Base-by-base conservation (phyloP, 108 stramenopile species). In the Cyclostephanos invisitatus region DNA sequence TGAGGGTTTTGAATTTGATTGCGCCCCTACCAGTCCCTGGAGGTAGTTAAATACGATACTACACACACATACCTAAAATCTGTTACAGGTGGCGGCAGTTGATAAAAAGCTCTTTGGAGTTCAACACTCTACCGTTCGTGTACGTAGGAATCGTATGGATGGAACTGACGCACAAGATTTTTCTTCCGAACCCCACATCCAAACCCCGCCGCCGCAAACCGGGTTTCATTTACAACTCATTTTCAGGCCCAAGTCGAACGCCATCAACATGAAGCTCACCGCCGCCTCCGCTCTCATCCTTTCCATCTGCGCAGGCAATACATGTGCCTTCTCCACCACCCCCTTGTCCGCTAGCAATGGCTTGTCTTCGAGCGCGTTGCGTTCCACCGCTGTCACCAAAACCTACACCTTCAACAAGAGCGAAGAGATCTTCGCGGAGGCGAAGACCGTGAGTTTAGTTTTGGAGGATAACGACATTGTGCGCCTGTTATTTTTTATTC, bases 361-460 rank as follows among this genome's bases (percentile, higher is more conserved):
- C 25, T 50, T 65, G n/a, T 62, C 77, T 9, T 60, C 70, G 49
- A 68, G 66, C 27, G 64, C 56, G 22, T 62, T 72, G 44, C 54
- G 49, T 61, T 81, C 81, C 44, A 61, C 82, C 12, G 55, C 73
- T 28, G 80, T 77, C 6, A 85, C 83, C 14, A 73, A 78, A 36
- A 68, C 67, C 7, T 91, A 90, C 83, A 86, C 92, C 27, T 96
- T 90, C 67, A 75, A 84, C 67, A 94, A 94, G 85, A 87, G 86
- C 76, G 91, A 94, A 62, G 88, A 94, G 72, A 92, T 94, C 77
- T 94, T 94, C 57, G 84, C 80, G 9, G 93, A 92, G 69, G 93
- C 93, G 62, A 68, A 92, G 74, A 74, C 77, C 42, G 93, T 94
- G 82, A 82, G 91, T 77, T 55, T 49, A 67, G 48, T 54, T 32